phyloP scores from a whole-genome alignment of 495 filamentous ascomycete species.

The Penicillium pulvis region DNA sequence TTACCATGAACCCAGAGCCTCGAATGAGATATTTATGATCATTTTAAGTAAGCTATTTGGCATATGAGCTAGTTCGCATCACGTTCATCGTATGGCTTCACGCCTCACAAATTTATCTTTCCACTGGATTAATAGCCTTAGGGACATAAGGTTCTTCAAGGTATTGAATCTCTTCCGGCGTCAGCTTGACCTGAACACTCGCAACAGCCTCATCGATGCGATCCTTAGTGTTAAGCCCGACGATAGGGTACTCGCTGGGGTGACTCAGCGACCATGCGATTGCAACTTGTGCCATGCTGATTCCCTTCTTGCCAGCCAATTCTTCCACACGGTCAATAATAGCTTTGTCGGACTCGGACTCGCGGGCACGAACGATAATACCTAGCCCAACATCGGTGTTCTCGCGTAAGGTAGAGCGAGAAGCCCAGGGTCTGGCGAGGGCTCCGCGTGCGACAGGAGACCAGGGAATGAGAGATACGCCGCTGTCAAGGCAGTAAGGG shows the following conservation, averaged over 20 bases:
- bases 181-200: conserved; percentile 1
- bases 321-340: conserved; percentile 61
- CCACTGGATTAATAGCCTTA: conserved; percentile 6
- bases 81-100: conserved; percentile 5
- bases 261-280: conserved; percentile 59
- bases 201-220: conserved; percentile 55
- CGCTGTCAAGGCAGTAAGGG: conserved; percentile 62
- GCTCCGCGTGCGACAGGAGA: conserved; percentile 15
- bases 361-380: conserved; percentile 25
- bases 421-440: conserved; percentile 10
- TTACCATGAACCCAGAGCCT: not conserved
- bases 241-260: conserved; percentile 51
- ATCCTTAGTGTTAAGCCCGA: conserved; percentile 55
- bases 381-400: conserved; percentile 30
- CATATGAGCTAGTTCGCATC: conserved; percentile 6
- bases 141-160: conserved; percentile 13
- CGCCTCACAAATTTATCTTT: conserved; percentile 14
- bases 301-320: conserved; percentile 56
- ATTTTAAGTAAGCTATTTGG: conserved; percentile 13
- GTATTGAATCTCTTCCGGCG: conserved; percentile 6
- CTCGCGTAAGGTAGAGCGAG: conserved; percentile 9
- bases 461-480: conserved; percentile 41
- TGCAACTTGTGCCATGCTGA: conserved; percentile 57
- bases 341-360: conserved; percentile 25
- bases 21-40: not conserved